These are phyloP conservation scores for Zygotorulaspora florentina DNA, from an alignment of 805 yeast species.

Conservation along the genomic window DNA sequence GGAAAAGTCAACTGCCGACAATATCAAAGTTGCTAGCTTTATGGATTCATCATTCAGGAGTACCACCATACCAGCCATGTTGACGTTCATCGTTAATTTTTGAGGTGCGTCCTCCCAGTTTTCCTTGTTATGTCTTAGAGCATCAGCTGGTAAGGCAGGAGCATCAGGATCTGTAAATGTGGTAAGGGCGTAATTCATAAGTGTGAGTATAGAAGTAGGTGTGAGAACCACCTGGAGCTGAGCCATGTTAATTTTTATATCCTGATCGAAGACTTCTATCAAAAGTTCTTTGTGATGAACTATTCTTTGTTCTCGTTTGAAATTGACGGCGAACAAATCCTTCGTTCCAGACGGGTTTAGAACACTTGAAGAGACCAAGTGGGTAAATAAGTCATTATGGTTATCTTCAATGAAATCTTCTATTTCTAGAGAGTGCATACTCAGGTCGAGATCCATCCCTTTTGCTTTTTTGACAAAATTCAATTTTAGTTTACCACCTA, in stretches of 20 bases:
- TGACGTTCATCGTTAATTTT: slow-evolving; percentile 63
- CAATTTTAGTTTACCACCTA: slow-evolving; percentile 61
- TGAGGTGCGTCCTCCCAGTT: slow-evolving; percentile 62
- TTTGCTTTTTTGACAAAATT: slow-evolving; percentile 54
- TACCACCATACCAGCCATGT: slow-evolving; percentile 66
- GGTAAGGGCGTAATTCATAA: slow-evolving; percentile 74
- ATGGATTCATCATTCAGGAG: slow-evolving; percentile 80
- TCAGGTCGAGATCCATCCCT: slow-evolving; percentile 62
- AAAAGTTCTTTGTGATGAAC: slow-evolving; percentile 47
- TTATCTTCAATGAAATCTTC: slow-evolving; percentile 70
- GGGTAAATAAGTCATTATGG: slow-evolving; percentile 59
- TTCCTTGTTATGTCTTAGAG: slow-evolving; percentile 60
- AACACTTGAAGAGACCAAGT: slow-evolving; percentile 62
- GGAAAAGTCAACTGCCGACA: slow-evolving; percentile 67
- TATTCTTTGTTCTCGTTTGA: slow-evolving; percentile 54
- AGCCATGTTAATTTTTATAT: slow-evolving; percentile 65
- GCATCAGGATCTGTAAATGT: slow-evolving; percentile 84
- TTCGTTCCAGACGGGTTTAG: slow-evolving; percentile 38
- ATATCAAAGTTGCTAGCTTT: slow-evolving; percentile 70
- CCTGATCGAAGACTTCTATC: slow-evolving; percentile 74
- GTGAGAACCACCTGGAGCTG: slow-evolving; percentile 72
- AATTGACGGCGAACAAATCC: slow-evolving; percentile 56
- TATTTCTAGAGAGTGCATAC: slow-evolving; percentile 60
- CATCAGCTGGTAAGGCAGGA: slow-evolving; percentile 64
- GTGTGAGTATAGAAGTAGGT: slow-evolving; percentile 70